A percentile compares a stretch with the other conserved stretches of the same genome.
Conservation (phyloP, 75 land plant species). For the Cryptomeria japonica region DNA sequence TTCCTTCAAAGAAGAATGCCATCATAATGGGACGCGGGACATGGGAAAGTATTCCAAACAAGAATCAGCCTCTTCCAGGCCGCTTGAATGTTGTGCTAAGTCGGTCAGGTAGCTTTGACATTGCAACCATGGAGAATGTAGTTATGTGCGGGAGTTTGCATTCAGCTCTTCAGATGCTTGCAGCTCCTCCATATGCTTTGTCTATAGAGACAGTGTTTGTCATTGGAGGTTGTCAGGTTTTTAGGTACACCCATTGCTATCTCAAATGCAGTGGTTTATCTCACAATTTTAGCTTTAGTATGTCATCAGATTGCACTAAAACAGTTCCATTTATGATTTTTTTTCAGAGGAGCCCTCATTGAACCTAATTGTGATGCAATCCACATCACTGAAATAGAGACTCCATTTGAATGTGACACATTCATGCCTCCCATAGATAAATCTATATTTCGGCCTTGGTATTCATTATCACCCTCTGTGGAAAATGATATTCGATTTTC, state of each 20-base stretch:
- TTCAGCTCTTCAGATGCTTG: conserved; percentile 71
- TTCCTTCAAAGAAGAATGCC: conserved; percentile 76
- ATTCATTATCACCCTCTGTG: conserved; percentile 65
- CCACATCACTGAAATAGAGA: conserved; percentile 81
- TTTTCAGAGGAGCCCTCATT: conserved; percentile 77
- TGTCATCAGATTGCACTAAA: not conserved
- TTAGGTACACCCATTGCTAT: conserved; percentile 37
- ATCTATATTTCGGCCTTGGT: conserved; percentile 74
- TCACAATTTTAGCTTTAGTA: not conserved
- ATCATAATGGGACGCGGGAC: conserved; percentile 92
- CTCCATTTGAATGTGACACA: conserved; percentile 78
- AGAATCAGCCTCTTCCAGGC: conserved; percentile 80
- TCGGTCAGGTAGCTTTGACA: conserved; percentile 54
- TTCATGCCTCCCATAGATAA: conserved; percentile 76
- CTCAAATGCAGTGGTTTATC: not conserved
- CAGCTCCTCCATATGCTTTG: conserved; percentile 58
- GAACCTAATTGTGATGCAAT: conserved; percentile 86
- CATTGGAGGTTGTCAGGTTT: conserved; percentile 90
- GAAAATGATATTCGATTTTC: conserved; percentile 74
- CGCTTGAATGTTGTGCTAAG: conserved; percentile 91
- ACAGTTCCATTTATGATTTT: conserved; percentile 14
- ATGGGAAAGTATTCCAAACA: conserved; percentile 85
- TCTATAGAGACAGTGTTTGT: conserved; percentile 80
- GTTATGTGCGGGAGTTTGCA: conserved; percentile 63
- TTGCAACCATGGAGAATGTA: conserved; percentile 52